Base-by-base conservation (phyloP, 331 rosid genomes). In the Rhamnella rubrinervis region DNA sequence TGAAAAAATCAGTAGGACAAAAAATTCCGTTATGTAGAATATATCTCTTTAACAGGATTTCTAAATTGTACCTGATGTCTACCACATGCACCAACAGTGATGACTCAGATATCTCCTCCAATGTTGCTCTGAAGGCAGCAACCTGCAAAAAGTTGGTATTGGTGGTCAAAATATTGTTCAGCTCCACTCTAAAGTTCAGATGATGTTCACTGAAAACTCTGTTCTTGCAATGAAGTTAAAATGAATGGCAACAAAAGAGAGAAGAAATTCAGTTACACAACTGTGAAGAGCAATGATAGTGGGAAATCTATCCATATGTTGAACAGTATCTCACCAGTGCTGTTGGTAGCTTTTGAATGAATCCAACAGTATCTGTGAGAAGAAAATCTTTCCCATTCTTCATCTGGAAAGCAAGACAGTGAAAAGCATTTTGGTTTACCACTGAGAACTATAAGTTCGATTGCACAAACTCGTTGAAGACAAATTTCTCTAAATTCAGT, bases 61-160 rank as follows among this genome's bases (percentile, higher is more conserved):
- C 44, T 21, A 61, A 68, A 57, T 51, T 52, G 70, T 80, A 93
- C 99, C 99, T 89, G 83, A 95, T 89, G 79, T 89, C 97, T 46
- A 91, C 86, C 79, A 95, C 93, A 71, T 91, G 97, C 76, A 95
- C 97, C 85, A 95, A 71, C 41, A 87, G 80, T 15, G 96, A 83
- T 11, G 97, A 91, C 80, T 91, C 99, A 26, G 97, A 81, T 81
- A 95, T 95, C 84, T 95, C 97, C 86, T 91, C 99, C 73, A 95
- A 77, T 6, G 99, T 95, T 44, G 97, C 99, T 83, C 97, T 91
- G 77, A 95, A 91, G 76, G 99, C 97, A 81, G 99, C 99, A 83
- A 91, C 87, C 99, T 95, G 70, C 70, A 71, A 63, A 78, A 76
- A 31, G 75, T 61, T 61, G 67, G 52, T 59, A 61, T 66, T 40